A percentile compares a stretch with the other conserved stretches of the same genome.
These are phyloP conservation scores for Ascochyta lentis DNA, from an alignment of 2,329 filamentous ascomycete species.

Conservation along the genomic window DNA sequence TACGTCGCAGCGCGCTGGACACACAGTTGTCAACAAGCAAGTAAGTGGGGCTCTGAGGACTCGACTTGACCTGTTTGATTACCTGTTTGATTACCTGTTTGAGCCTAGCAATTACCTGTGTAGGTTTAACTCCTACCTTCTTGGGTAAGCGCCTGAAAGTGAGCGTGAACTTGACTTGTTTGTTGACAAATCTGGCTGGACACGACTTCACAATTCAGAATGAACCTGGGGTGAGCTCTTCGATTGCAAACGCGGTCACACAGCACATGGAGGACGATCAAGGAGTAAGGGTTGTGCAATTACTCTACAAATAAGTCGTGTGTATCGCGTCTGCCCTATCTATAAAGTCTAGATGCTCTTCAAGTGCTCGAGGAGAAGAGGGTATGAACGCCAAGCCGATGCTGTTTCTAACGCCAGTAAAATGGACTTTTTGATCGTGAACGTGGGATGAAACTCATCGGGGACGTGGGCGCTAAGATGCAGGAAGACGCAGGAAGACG, in stretches of 20 bases:
- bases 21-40: no score
- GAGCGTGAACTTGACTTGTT: no score
- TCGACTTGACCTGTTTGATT: no score
- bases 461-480: slow-evolving; percentile 6
- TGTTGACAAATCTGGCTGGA: no score
- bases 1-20: no score
- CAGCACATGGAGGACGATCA: neutral
- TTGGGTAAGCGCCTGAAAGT: no score
- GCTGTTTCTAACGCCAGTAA: slow-evolving; percentile 15
- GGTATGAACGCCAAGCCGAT: slow-evolving; percentile 18
- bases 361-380: neutral
- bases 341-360: slow-evolving; percentile 12
- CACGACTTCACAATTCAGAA: neutral
- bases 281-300: slow-evolving; percentile 3
- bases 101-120: no score
- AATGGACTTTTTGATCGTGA: slow-evolving; percentile 15
- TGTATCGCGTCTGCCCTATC: slow-evolving; percentile 11
- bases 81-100: no score
- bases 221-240: neutral
- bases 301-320: slow-evolving; percentile 12
- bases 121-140: no score
- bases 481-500: neutral
- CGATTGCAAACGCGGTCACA: neutral
- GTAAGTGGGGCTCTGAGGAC: no score
- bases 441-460: neutral